Conservation (phyloP, 345 rosid genomes). For the Syzygium oleosum region DNA sequence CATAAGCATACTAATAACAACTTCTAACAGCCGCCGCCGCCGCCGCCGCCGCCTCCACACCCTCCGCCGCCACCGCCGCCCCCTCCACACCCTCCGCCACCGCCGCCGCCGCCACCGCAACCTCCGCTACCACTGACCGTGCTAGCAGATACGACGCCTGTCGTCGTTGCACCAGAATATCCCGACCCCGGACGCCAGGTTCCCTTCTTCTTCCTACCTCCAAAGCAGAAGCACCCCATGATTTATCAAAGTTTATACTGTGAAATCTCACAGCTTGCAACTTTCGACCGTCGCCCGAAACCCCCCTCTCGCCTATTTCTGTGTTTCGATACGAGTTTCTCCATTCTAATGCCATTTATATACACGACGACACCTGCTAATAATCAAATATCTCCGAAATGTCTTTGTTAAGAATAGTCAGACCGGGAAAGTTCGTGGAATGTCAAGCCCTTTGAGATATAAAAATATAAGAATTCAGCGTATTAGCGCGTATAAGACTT, state of each 20-base stretch:
- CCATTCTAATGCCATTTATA: neutral
- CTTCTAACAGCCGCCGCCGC: neutral
- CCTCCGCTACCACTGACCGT: neutral
- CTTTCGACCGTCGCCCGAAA: neutral
- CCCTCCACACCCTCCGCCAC: accelerated
- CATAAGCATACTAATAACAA: neutral
- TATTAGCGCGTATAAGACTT: neutral
- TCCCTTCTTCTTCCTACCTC: neutral
- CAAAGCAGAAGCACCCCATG: neutral
- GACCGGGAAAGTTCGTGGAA: neutral
- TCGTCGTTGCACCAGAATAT: neutral
- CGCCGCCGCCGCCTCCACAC: neutral
- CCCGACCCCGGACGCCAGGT: neutral
- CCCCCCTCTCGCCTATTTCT: neutral
- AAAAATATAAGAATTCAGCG: neutral
- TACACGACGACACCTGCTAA: neutral
- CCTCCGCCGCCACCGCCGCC: neutral
- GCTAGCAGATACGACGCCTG: neutral
- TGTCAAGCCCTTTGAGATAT: too few relatives aligned
- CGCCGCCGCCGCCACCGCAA: accelerated
- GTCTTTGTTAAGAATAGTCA: neutral
- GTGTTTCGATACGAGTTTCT: neutral
- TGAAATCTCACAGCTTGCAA: neutral
- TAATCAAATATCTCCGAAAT: neutral
- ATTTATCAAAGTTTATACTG: neutral